phyloP scores from a whole-genome alignment of 1,284 basidiomycete species.

The Tilletiaria anomala region DNA sequence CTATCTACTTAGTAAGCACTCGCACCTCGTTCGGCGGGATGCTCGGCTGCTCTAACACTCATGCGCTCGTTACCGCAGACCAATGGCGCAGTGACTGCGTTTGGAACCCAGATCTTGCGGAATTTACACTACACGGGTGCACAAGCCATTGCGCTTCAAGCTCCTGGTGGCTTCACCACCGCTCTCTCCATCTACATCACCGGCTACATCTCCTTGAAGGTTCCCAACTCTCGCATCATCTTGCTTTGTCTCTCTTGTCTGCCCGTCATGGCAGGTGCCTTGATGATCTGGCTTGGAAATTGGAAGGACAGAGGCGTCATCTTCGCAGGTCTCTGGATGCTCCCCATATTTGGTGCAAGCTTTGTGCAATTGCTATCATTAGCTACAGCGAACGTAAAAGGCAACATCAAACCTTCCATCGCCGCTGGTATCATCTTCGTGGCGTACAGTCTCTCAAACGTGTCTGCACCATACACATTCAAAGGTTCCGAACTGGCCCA shows the following conservation, averaged over 20 bases:
- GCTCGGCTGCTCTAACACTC: too few species aligned
- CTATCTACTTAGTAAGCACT: constrained; percentile 40
- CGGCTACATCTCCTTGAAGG: constrained; percentile 39
- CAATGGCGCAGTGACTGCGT: constrained; percentile 43
- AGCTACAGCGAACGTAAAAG: constrained; percentile 43
- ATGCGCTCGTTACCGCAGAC: too few species aligned
- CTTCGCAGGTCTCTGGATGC: constrained; percentile 44
- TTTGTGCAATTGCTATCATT: constrained; percentile 44
- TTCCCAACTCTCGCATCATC: constrained; percentile 40
- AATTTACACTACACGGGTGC: constrained; percentile 43
- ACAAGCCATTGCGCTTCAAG: constrained; percentile 42
- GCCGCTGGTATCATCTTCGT: constrained; percentile 41
- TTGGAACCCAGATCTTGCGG: constrained; percentile 44
- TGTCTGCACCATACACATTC: constrained; percentile 34
- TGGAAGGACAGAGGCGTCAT: constrained; percentile 42
- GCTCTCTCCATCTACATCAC: constrained; percentile 43
- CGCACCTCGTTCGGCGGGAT: too few species aligned
- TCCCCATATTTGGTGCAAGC: constrained; percentile 44
- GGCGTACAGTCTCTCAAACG: constrained; percentile 38
- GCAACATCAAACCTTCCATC: constrained; percentile 44
- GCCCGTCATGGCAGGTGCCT: constrained; percentile 44
- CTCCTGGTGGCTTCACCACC: constrained; percentile 41
- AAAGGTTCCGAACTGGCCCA: constrained; percentile 23
- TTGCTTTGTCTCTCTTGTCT: constrained; percentile 43
- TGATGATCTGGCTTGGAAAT: constrained; percentile 43